Evolutionary conservation across 176 grass and related monocot genomes (phyloP), one percentile per base, ranked within the genome.

Genomic region (Poa pratensis): DNA sequence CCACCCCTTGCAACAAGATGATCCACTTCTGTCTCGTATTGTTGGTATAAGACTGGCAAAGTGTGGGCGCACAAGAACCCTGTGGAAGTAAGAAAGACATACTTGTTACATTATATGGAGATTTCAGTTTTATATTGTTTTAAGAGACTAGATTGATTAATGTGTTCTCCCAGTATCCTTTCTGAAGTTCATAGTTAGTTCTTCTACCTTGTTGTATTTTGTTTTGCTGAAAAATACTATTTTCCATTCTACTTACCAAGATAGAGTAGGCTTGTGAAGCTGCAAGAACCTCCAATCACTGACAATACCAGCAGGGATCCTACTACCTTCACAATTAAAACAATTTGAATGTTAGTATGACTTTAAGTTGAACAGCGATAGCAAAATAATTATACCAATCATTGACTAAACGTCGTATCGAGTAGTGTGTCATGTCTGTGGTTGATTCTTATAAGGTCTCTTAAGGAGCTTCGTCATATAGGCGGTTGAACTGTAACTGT

Each of bases 261-360:
- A 84, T 98, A 98, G 78, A 94, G 72, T 46, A 95, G 86, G 67
- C 73, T 92, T 60, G 82, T 81, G 84, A 93, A 94, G 84, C 86
- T 95, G 88, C 90, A 98, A 89, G 73, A 89, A 88, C 84, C 90
- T 89, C 90, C 93, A 57, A 94, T 75, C 28, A 84, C 76, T 62
- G 96, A 92, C 37, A 95, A 20, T 69, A 96, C 43, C 87, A 94
- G 88, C 73, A 98, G 82, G 30, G 79, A 90, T 80, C 61, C 73
- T 45, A 95, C 80, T 43, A 91, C 89, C 93, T 95, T 71, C 49
- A 77, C 37, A 69, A 75, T 39, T 45, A 27, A 81, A 84, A 69
- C 4, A 61, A 30, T 7, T 69, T 64, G 63, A 91, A 49, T 53
- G 57, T 85, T 23, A 91, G 81, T 79, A 14, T 9, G 75, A 10